A percentile compares a stretch with the other conserved stretches of the same genome.
Evolutionary conservation across 129 eudicot genomes (phyloP).

Genomic region (Glebionis coronaria): DNA sequence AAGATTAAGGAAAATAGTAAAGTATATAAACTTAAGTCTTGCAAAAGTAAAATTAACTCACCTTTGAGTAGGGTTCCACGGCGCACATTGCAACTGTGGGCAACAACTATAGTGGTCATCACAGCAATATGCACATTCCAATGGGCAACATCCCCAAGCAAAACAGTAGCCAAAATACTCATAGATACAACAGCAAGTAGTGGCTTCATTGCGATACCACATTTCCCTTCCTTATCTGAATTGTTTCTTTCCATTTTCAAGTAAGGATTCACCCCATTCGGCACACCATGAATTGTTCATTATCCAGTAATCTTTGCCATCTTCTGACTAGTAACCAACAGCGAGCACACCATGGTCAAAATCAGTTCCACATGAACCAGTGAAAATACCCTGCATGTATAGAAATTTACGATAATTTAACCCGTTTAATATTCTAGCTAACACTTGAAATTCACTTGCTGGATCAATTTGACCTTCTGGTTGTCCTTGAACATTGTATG

Average conservation of each 20-base stretch:
- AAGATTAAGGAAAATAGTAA: no score
- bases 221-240: constrained; percentile 43
- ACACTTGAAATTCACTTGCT: no score
- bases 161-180: constrained; percentile 61
- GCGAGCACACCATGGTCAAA: constrained; percentile 86
- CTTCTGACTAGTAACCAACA: constrained; percentile 74
- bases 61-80: constrained; percentile 77
- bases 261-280: constrained; percentile 73
- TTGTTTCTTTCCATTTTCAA: constrained; percentile 70
- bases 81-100: constrained; percentile 70
- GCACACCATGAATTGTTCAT: constrained; percentile 93
- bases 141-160: constrained; percentile 88
- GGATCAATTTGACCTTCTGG: no score
- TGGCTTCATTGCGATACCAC: constrained; percentile 81
- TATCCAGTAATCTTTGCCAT: constrained; percentile 73
- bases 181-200: constrained; percentile 74
- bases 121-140: constrained; percentile 80
- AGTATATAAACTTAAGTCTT: not conserved
- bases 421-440: no score
- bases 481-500: no score
- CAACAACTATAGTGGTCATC: constrained; percentile 86
- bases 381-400: constrained; percentile 62
- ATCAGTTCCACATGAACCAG: constrained; percentile 65
- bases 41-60: constrained; percentile 13
- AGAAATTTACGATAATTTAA: not conserved